A percentile compares a stretch with the other conserved stretches of the same genome.
Conservation (phyloP, 1,284 basidiomycete genomes). For the Ustilago tritici region DNA sequence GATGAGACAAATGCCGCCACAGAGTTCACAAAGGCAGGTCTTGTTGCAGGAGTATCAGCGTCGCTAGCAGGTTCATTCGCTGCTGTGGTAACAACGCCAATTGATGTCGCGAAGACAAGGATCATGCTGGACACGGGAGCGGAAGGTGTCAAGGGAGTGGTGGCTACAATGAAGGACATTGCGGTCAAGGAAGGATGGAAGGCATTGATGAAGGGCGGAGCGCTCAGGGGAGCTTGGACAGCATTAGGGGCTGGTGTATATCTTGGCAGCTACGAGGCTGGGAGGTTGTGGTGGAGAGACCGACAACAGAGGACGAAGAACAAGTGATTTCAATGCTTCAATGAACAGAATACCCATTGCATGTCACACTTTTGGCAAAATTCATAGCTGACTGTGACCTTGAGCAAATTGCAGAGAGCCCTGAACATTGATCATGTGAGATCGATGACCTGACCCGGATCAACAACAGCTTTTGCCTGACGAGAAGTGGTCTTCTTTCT, state of each 20-base stretch:
- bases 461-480: slow-evolving; percentile 7
- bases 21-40: slow-evolving; percentile 49
- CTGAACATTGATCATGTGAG: slow-evolving; percentile 16
- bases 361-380: not conserved
- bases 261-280: slow-evolving; percentile 60
- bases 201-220: slow-evolving; percentile 56
- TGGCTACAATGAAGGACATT: slow-evolving; percentile 47
- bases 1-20: slow-evolving; percentile 28
- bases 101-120: slow-evolving; percentile 62
- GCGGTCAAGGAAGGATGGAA: slow-evolving; percentile 47
- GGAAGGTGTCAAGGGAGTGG: slow-evolving; percentile 27
- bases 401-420: not conserved
- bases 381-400: not conserved
- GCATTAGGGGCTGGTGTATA: slow-evolving; percentile 65
- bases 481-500: not conserved
- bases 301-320: slow-evolving; percentile 28
- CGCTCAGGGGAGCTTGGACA: slow-evolving; percentile 58
- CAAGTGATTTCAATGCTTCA: not conserved
- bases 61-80: slow-evolving; percentile 52
- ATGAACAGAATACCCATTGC: not conserved
- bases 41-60: slow-evolving; percentile 53
- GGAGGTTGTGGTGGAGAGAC: slow-evolving; percentile 63
- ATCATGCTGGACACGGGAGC: slow-evolving; percentile 51
- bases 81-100: slow-evolving; percentile 54
- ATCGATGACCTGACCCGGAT: slow-evolving; percentile 25